Percentiles rank a stretch among this genome's conserved stretches.
phyloP scores from a whole-genome alignment of 1,284 basidiomycete genomes.

The Ceratobasidium sp. region DNA sequence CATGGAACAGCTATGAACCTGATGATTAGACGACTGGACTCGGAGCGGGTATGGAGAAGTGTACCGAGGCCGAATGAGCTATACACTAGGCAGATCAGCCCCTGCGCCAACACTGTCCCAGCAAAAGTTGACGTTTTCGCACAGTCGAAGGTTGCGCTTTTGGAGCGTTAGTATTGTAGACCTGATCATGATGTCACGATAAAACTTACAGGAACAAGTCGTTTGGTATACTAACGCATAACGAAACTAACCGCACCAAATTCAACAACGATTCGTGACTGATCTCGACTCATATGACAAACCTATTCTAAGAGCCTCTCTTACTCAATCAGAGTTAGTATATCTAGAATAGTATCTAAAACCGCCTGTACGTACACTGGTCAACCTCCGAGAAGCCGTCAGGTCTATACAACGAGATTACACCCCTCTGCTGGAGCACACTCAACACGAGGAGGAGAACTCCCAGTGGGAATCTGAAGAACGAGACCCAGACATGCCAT shows the following conservation, averaged over 20 bases:
- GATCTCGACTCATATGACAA: background rate
- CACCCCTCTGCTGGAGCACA: background rate
- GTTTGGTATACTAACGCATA: conserved; percentile 7
- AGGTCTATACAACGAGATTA: background rate
- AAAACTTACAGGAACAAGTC: conserved; percentile 6
- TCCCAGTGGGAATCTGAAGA: background rate
- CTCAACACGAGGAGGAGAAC: background rate
- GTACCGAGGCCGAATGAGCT: background rate
- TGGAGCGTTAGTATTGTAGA: background rate
- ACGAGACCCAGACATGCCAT: conserved; percentile 9
- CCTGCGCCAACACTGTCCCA: conserved; percentile 1
- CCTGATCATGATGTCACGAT: background rate
- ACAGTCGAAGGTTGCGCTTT: conserved; percentile 8
- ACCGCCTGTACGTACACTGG: too few species aligned
- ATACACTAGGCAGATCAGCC: background rate
- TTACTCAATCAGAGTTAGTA: background rate
- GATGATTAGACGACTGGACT: background rate
- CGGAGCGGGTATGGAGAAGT: background rate
- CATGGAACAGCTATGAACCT: background rate
- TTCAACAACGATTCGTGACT: background rate
- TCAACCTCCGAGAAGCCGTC: background rate
- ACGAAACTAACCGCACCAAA: background rate
- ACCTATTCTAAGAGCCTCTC: conserved; percentile 20
- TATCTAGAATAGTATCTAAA: too few species aligned
- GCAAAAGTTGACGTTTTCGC: conserved; percentile 1